Evolutionary conservation across 208 protist species (phyloP).

Genomic region (Leishmania major): DNA sequence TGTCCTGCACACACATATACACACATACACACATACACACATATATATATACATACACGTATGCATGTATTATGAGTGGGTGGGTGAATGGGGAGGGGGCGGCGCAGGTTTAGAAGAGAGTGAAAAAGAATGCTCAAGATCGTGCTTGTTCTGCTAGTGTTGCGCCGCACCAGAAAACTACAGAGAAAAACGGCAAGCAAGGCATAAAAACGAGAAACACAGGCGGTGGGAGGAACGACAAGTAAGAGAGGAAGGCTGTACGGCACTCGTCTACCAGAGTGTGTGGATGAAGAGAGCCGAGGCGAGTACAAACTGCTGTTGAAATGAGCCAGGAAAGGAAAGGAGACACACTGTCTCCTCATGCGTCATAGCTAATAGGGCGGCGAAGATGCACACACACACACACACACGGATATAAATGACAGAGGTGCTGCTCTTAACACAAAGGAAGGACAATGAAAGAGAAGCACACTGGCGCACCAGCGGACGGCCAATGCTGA

Average conservation of each 20-base stretch:
- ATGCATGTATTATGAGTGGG: not conserved
- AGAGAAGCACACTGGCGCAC: not conserved
- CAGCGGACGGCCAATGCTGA: not conserved
- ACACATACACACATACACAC: not conserved
- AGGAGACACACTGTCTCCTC: not conserved
- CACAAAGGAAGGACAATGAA: not conserved
- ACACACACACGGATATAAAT: not conserved
- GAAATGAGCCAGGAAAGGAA: not conserved
- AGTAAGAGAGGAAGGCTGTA: not conserved
- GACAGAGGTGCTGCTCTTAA: not conserved
- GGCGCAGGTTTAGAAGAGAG: not conserved
- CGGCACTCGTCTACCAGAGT: not conserved
- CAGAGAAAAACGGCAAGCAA: not conserved
- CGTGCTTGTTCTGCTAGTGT: not conserved
- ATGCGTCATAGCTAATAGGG: not conserved
- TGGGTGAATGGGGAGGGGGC: not conserved
- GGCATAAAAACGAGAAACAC: not conserved
- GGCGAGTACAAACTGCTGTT: not conserved
- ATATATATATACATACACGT: not conserved
- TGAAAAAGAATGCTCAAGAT: not conserved
- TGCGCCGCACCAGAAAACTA: not conserved
- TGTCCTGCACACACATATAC: not conserved
- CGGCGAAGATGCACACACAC: not conserved
- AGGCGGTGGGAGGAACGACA: not conserved
- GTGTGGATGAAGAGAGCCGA: not conserved